Evolutionary conservation across 78 protist species (phyloP), one percentile per base, ranked within the genome.

Genomic region (Dictyostelium brefeldianum): DNA sequence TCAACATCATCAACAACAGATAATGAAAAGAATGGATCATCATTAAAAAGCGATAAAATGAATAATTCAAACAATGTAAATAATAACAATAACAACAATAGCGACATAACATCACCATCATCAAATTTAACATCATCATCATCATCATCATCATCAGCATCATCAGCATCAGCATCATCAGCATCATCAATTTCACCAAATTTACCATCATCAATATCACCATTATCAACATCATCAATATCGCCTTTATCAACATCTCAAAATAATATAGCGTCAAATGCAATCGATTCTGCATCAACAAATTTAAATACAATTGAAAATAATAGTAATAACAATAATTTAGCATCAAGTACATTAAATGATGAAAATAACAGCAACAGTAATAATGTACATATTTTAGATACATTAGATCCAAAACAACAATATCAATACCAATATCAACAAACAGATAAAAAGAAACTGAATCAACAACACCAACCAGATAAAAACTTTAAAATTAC

Each of bases 401-500:
- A 64, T 64, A 64, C 9, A 8, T 64, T 27, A 27, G 48, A 67
- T 27, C 56, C 56, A 51, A 31, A 15, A 31, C 27, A 31, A 25
- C 18, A 41, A 2, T 25, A 36, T 36, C 1, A 36, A 36, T 3
- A 65, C 1, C 73, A 65, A 65, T 20, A 65, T 18, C 73, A 65
- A 5, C 73, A 22, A 65, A n/a, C n/a, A n/a, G n/a, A n/a, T n/a
- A n/a, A n/a, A n/a, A n/a, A n/a, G n/a, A n/a, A n/a, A n/a, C n/a
- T n/a, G n/a, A 2, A 65, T 18, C 20, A 22, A 5, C 73, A 65
- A 22, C 73, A 5, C 2, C 73, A 65, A 36, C 43, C 43, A 36
- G 43, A 67, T 67, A 31, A 20, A 27, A 67, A 67, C 31, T 51
- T 51, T 51, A 77, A 46, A 56, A 77, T 51, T 14, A 46, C 87